Conservation (phyloP, 768 basidiomycete species). For the Gautieria morchelliformis region DNA sequence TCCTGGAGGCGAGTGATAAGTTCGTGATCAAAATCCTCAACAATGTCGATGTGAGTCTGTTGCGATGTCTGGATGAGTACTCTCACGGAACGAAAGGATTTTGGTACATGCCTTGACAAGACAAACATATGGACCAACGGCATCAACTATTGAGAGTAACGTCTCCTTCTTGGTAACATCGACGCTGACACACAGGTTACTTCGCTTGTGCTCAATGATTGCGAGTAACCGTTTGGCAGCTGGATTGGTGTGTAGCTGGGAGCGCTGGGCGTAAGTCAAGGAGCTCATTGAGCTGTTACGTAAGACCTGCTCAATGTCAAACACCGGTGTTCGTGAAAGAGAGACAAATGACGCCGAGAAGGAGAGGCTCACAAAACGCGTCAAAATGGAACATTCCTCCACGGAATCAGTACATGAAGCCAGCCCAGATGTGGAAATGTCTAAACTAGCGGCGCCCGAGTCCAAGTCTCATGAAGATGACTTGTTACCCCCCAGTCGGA, state of each 20-base stretch:
- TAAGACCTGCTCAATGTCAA: background rate
- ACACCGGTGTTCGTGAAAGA: background rate
- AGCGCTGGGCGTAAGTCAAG: conserved; percentile 54
- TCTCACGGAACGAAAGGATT: conserved; percentile 6
- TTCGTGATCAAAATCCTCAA: conserved; percentile 78
- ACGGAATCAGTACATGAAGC: conserved; percentile 1
- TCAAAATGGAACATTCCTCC: conserved; percentile 20
- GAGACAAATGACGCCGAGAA: background rate
- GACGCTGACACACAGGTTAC: conserved; percentile 92
- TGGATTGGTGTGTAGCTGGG: conserved; percentile 51
- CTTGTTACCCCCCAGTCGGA: conserved; percentile 53
- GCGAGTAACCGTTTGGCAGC: conserved; percentile 71
- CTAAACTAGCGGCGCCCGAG: background rate
- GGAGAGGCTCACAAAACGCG: conserved; percentile 28
- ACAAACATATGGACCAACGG: conserved; percentile 84
- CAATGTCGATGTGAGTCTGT: conserved; percentile 94
- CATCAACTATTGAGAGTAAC: conserved; percentile 78
- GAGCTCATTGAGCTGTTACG: background rate
- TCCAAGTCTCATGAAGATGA: conserved; percentile 4
- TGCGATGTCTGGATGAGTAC: conserved; percentile 18
- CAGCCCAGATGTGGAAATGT: background rate
- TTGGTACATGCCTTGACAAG: conserved; percentile 71
- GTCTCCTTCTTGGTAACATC: conserved; percentile 78
- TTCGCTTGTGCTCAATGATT: conserved; percentile 76
- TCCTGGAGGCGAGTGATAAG: conserved; percentile 60